phyloP scores from a whole-genome alignment of 1,284 basidiomycete species.

The Somion occarium region DNA sequence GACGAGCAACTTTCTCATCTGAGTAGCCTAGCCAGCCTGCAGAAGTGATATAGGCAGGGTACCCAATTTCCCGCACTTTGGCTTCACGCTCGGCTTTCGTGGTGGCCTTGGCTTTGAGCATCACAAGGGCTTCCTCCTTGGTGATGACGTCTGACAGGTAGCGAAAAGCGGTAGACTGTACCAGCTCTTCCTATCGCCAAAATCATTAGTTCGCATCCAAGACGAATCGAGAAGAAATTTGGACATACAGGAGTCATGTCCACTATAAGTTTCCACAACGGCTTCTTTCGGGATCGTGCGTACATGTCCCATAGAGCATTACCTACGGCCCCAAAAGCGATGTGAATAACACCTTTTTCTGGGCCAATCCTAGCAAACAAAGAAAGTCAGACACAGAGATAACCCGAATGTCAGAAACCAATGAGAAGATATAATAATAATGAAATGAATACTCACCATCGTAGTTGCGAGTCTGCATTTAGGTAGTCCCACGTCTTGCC shows the following conservation, averaged over 20 bases:
- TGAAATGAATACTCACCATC: slow-evolving; percentile 57
- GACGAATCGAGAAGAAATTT: too few relatives aligned
- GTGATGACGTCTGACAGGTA: slow-evolving; percentile 95
- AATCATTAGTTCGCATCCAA: slow-evolving; percentile 3
- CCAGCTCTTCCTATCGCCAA: slow-evolving; percentile 70
- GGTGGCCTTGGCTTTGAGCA: slow-evolving; percentile 75
- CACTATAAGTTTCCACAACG: slow-evolving; percentile 81
- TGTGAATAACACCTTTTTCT: slow-evolving; percentile 84
- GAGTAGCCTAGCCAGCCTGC: slow-evolving; percentile 92
- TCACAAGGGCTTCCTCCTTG: slow-evolving; percentile 81
- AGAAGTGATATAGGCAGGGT: slow-evolving; percentile 93
- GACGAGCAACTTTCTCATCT: slow-evolving; percentile 85
- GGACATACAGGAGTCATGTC: slow-evolving; percentile 73
- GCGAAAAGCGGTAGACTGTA: slow-evolving; percentile 79
- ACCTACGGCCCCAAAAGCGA: slow-evolving; percentile 76
- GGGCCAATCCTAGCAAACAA: slow-evolving; percentile 77
- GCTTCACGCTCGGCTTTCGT: slow-evolving; percentile 77
- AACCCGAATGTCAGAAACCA: not conserved
- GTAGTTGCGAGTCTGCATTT: slow-evolving; percentile 81
- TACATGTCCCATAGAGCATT: slow-evolving; percentile 85
- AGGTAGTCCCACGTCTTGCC: slow-evolving; percentile 79
- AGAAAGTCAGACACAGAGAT: not conserved
- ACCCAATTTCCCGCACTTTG: slow-evolving; percentile 68
- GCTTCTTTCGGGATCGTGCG: slow-evolving; percentile 71
- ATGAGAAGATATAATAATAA: not conserved